phyloP scores from a whole-genome alignment of 2,329 filamentous ascomycete species.

The Fusarium pseudocircinatum region DNA sequence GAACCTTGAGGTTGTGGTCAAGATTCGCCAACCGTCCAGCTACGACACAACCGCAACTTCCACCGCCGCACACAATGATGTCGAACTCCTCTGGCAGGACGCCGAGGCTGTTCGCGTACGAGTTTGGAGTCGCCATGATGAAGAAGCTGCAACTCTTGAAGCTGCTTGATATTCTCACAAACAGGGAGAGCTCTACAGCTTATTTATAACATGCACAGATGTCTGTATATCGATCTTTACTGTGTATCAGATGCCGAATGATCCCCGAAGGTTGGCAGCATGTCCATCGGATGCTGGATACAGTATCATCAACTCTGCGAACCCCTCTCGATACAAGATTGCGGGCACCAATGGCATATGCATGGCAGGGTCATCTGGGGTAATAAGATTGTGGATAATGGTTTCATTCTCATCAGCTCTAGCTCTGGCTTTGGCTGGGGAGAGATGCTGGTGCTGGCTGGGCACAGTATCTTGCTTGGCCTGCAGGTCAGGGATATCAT shows the following conservation, averaged over 20 bases:
- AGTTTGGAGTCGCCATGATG: conserved; percentile 34
- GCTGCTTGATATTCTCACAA: background rate
- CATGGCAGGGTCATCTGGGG: conserved; percentile 26
- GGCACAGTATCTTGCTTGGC: conserved; percentile 23
- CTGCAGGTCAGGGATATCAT: conserved; percentile 27
- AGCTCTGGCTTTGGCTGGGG: background rate
- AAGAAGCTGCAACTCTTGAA: background rate
- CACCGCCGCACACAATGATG: conserved; percentile 81
- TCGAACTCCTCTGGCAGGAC: conserved; percentile 78
- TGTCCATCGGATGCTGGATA: conserved; percentile 21
- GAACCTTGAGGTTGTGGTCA: conserved; percentile 76
- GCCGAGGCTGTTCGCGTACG: conserved; percentile 29
- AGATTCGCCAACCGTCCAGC: conserved; percentile 75
- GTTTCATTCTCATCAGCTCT: conserved; percentile 32
- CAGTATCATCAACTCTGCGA: conserved; percentile 28
- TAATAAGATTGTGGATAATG: conserved; percentile 19
- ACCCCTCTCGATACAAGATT: conserved; percentile 30
- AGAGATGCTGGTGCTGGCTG: background rate
- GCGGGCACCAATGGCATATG: conserved; percentile 41
- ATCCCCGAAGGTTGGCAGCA: conserved; percentile 20
- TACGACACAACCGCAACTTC: conserved; percentile 71
- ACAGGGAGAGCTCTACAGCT: background rate
- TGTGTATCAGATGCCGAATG: conserved; percentile 34
- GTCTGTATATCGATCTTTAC: background rate
- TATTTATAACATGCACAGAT: conserved; percentile 19